phyloP scores from a whole-genome alignment of 2,329 filamentous ascomycete species.

The Helotiales sp. region DNA sequence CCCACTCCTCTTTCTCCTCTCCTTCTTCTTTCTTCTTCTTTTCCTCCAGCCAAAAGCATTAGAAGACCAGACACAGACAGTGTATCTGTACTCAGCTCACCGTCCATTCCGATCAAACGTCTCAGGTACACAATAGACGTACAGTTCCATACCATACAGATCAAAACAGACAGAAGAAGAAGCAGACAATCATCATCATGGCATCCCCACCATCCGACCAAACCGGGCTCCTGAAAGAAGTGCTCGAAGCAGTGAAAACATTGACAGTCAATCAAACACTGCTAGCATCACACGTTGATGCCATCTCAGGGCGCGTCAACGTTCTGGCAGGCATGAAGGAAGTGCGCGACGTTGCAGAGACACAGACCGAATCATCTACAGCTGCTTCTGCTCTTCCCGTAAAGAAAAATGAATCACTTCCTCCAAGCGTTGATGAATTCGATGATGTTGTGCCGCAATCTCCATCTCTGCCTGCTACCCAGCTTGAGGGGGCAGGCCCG shows the following conservation, averaged over 20 bases:
- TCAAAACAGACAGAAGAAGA: not conserved
- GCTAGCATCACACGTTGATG: constrained; percentile 61
- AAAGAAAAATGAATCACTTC: constrained; percentile 23
- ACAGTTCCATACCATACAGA: not conserved
- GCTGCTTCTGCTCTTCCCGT: constrained; percentile 17
- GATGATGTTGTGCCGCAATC: constrained; percentile 41
- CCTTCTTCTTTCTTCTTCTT: constrained; percentile 10
- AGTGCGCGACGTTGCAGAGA: constrained; percentile 53
- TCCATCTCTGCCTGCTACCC: constrained; percentile 40
- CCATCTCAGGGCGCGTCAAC: constrained; percentile 66
- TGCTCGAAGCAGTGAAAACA: constrained; percentile 59
- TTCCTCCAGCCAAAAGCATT: constrained; percentile 12
- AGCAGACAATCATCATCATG: constrained; percentile 25
- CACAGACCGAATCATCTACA: not conserved
- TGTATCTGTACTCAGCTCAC: not conserved
- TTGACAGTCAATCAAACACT: constrained; percentile 60
- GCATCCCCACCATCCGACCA: constrained; percentile 37
- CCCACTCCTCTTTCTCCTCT: not conserved
- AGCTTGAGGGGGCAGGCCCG: constrained; percentile 30
- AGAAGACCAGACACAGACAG: constrained; percentile 9
- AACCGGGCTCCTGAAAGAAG: constrained; percentile 53
- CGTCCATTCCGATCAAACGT: not conserved
- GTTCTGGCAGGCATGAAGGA: constrained; percentile 63
- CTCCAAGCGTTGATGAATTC: constrained; percentile 19
- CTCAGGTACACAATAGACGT: not conserved